These are phyloP conservation scores for Hippophae rhamnoides DNA, from an alignment of 306 rosid species.

Conservation along the genomic window DNA sequence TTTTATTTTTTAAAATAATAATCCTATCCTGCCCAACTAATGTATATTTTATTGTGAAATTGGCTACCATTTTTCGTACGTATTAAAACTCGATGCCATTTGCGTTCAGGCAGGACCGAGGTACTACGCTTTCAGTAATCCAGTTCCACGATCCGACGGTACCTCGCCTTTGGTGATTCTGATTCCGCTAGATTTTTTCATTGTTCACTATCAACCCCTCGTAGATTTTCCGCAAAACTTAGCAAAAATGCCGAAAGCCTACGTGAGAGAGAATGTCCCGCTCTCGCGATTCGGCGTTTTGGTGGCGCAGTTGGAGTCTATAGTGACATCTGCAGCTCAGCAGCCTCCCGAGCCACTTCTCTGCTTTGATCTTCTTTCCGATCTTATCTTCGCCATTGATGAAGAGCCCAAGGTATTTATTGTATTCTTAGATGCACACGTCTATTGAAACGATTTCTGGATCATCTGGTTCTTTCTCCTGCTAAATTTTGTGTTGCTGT, in stretches of 20 bases:
- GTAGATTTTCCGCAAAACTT: no score
- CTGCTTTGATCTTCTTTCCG: conserved; percentile 97
- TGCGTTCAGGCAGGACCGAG: no score
- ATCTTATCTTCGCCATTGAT: conserved; percentile 87
- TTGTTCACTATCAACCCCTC: no score
- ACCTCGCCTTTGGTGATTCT: no score
- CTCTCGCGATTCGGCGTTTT: conserved; percentile 91
- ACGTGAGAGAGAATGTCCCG: conserved; percentile 50
- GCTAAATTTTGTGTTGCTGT: not conserved
- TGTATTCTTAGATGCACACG: not conserved
- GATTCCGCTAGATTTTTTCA: no score
- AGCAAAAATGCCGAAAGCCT: conserved; percentile 42
- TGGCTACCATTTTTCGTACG: no score
- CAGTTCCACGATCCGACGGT: no score
- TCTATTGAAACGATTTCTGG: not conserved
- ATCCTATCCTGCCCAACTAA: no score
- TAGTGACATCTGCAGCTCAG: conserved; percentile 75
- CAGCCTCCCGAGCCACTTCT: conserved; percentile 85
- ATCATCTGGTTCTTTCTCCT: not conserved
- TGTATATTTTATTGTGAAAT: no score
- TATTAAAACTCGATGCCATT: no score
- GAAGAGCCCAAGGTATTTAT: conserved; percentile 71
- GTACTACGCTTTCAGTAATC: no score
- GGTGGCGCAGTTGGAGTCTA: conserved; percentile 93
- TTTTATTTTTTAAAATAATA: no score